These are phyloP conservation scores for Teunomyces gatunensis DNA, from an alignment of 805 yeast genomes.

Conservation along the genomic window DNA sequence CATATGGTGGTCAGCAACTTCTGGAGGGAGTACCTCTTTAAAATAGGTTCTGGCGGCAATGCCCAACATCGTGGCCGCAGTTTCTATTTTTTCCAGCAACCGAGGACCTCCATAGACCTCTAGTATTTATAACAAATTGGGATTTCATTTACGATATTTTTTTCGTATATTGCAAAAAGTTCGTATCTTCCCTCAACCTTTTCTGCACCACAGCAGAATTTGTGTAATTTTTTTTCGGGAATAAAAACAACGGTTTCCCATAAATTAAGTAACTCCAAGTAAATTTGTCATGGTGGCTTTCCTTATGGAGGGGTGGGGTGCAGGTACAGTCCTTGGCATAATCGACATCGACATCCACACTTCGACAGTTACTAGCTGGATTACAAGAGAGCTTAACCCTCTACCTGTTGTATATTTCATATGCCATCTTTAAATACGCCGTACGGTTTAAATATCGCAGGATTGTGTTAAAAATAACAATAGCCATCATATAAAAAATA, in stretches of 20 bases:
- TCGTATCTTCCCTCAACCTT: not conserved
- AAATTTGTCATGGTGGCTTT: no score
- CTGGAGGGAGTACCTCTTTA: not conserved
- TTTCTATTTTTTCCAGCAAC: not conserved
- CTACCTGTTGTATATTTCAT: no score
- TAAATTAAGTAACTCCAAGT: no score
- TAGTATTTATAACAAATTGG: not conserved
- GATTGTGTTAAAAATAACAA: no score
- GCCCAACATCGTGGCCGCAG: not conserved
- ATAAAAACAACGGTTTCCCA: not conserved
- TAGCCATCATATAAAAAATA: no score
- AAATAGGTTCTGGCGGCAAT: not conserved
- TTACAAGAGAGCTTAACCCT: no score
- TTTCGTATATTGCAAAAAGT: slow-evolving; percentile 1
- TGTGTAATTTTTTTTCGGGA: not conserved
- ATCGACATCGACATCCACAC: no score
- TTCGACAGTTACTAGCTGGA: no score
- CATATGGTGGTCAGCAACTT: not conserved
- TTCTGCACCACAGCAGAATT: not conserved
- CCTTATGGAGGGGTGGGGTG: no score
- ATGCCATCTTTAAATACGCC: no score
- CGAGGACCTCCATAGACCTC: not conserved
- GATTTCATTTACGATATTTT: not conserved
- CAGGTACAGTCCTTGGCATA: no score
- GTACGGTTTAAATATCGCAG: no score